Evolutionary conservation across 192 early-diverging fungal species (phyloP).

Genomic region (Coemansia sp.): DNA sequence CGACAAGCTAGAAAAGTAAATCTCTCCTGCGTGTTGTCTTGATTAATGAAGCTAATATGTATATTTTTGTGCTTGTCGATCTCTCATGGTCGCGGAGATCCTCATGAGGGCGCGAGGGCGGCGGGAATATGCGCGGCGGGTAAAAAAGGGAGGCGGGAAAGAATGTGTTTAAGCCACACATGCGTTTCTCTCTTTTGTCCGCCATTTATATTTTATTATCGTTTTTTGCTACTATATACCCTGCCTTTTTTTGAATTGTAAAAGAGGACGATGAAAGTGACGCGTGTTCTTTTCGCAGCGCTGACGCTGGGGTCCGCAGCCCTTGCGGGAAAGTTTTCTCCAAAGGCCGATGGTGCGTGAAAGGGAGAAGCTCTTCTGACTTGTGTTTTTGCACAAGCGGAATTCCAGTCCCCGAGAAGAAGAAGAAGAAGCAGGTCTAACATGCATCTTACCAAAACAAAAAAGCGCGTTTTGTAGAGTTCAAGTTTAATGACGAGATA

Average conservation of each 20-base stretch:
- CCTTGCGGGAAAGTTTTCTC: slow-evolving; percentile 10
- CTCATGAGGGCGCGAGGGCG: no score
- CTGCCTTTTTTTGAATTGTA: background rate
- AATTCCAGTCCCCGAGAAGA: no score
- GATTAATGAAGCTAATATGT: background rate
- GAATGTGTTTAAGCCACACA: no score
- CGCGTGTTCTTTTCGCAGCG: background rate
- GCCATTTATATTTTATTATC: background rate
- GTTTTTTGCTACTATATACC: background rate
- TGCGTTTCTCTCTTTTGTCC: background rate
- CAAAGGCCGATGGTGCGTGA: slow-evolving; percentile 17
- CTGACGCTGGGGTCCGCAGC: background rate
- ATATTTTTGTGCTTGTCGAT: no score
- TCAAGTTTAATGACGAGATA: slow-evolving; percentile 23
- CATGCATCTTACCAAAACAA: no score
- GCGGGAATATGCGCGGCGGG: no score
- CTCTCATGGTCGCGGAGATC: no score
- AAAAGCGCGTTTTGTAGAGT: slow-evolving; percentile 19
- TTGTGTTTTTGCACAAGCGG: background rate
- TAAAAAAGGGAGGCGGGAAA: background rate
- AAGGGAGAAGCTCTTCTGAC: no score
- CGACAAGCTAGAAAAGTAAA: no score
- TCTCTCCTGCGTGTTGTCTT: no score
- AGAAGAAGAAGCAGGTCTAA: no score
- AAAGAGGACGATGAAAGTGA: slow-evolving; percentile 6